A percentile compares a stretch with the other conserved stretches of the same genome.
phyloP scores from a whole-genome alignment of 2,329 filamentous ascomycete species.

The Trichoderma pleuroti region DNA sequence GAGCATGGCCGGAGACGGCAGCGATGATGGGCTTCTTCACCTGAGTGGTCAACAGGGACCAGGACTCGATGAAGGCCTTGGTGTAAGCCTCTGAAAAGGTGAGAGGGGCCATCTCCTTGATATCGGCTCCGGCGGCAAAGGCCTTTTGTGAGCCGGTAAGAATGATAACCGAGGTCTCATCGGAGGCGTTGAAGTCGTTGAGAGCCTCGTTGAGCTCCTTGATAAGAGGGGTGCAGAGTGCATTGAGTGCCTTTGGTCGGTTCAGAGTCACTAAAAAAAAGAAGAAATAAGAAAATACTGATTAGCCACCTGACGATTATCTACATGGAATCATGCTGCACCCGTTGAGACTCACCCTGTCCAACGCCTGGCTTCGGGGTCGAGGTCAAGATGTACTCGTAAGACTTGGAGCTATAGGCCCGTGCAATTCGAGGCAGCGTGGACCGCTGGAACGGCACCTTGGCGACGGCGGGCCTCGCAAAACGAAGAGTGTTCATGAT shows the following conservation, averaged over 20 bases:
- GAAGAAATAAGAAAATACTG: background rate
- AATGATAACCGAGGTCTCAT: constrained; percentile 70
- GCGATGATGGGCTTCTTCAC: constrained; percentile 94
- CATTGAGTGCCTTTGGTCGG: constrained; percentile 93
- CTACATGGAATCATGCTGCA: background rate
- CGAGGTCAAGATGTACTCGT: constrained; percentile 80
- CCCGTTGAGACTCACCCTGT: constrained; percentile 57
- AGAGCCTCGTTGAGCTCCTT: constrained; percentile 81
- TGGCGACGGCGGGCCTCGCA: constrained; percentile 54
- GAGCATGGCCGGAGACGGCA: constrained; percentile 89
- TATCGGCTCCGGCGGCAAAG: constrained; percentile 94
- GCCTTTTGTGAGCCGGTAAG: constrained; percentile 86
- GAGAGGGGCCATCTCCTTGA: constrained; percentile 96
- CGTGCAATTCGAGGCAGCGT: constrained; percentile 55
- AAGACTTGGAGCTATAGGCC: constrained; percentile 53
- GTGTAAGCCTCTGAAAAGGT: constrained; percentile 87
- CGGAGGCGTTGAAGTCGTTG: constrained; percentile 63
- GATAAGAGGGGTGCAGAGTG: constrained; percentile 87
- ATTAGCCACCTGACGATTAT: background rate
- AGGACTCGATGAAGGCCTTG: constrained; percentile 88
- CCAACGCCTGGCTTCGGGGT: constrained; percentile 85
- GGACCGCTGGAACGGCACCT: constrained; percentile 48
- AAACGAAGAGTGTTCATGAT: constrained; percentile 54
- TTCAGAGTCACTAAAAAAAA: constrained; percentile 76
- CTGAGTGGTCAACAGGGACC: constrained; percentile 78